Base-by-base conservation (phyloP, 345 rosid species). In the Streptanthus diversifolius region DNA sequence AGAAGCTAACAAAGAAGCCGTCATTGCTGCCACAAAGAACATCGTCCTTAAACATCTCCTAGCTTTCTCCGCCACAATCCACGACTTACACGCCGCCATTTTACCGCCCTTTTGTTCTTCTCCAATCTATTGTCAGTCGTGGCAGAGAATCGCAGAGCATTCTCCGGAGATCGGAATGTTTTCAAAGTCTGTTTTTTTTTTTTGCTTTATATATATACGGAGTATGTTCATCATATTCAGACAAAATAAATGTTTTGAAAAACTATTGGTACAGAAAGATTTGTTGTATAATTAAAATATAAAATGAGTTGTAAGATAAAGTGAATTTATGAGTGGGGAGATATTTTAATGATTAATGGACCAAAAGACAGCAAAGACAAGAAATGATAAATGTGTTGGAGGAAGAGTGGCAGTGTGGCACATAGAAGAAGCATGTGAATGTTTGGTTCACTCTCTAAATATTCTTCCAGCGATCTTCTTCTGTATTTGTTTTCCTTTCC, bases 11-110 rank as follows among this genome's bases (percentile, higher is more conserved):
- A 93, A 83, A 70, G 98, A 93, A 29, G 84, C 89, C 70, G 80
- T 82, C 98, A 93, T 93, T 80, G 98, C 90, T 71, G 86, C 86
- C 79, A 93, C 79, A 78, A 93, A 93, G 75, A 89, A 90, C 61
- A 79, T 82, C 39, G 98, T 93, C 72, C 96, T 49, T 2, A 78
- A 44, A 58, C 84, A 82, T 76, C 98, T 86, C 72, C 85, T 72
- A 52, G 66, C 79, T 84, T 90, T 93, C 60, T 93, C 98, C 51
- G 86, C 74, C 70, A 87, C 68, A 81, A 84, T 65, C 75, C 82
- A 77, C 22, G 82, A 82, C 76, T 78, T 84, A 76, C 80, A 77
- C 44, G 72, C 71, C 77, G 65, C 80, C 82, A 80, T 81, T 77
- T 43, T 57, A 27, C 8, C 63, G 25, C 43, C 8, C 7, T 30